Percentiles rank a stretch among this genome's conserved stretches.
phyloP scores from a whole-genome alignment of 2,329 filamentous ascomycete genomes.

The Fusarium domesticum region DNA sequence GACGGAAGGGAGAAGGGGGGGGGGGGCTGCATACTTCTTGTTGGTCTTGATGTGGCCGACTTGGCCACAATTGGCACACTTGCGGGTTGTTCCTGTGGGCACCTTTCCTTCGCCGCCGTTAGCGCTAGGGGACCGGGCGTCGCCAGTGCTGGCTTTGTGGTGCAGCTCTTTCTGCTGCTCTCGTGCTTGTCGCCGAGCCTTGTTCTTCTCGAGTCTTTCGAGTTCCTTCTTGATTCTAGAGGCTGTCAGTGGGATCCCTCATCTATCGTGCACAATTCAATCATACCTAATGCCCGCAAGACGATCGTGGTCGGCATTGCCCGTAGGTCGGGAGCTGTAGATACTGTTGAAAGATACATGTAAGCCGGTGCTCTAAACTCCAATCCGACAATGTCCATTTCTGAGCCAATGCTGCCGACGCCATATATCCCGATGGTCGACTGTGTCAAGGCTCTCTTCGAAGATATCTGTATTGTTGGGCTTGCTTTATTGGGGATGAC shows the following conservation, averaged over 20 bases:
- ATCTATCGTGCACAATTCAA: slow-evolving; percentile 3
- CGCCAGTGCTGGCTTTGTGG: slow-evolving; percentile 43
- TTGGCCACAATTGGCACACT: slow-evolving; percentile 96
- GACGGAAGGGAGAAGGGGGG: slow-evolving; percentile 28
- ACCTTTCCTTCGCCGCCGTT: slow-evolving; percentile 44
- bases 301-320: slow-evolving; percentile 50
- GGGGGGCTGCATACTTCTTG: slow-evolving; percentile 70
- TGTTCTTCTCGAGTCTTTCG: slow-evolving; percentile 83
- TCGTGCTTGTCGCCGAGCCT: slow-evolving; percentile 81
- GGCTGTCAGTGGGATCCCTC: slow-evolving; percentile 13
- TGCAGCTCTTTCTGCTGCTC: slow-evolving; percentile 79
- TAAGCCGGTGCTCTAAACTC: slow-evolving; percentile 39
- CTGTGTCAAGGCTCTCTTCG: slow-evolving; percentile 6
- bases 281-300: slow-evolving; percentile 43
- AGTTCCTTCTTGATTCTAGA: slow-evolving; percentile 61
- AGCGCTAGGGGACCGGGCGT: slow-evolving; percentile 50
- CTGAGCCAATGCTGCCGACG: slow-evolving; percentile 30
- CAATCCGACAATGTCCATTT: slow-evolving; percentile 33
- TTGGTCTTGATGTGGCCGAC: slow-evolving; percentile 99
- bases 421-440: slow-evolving; percentile 20
- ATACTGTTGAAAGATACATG: slow-evolving; percentile 43
- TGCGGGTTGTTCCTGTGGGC: slow-evolving; percentile 70
- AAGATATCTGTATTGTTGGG: slow-evolving; percentile 1
- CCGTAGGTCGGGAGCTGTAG: slow-evolving; percentile 48
- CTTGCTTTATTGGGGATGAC: slow-evolving; percentile 35